Percentiles rank a stretch among this genome's conserved stretches.
These are phyloP conservation scores for Candida takata DNA, from an alignment of 805 yeast genomes.

Conservation along the genomic window DNA sequence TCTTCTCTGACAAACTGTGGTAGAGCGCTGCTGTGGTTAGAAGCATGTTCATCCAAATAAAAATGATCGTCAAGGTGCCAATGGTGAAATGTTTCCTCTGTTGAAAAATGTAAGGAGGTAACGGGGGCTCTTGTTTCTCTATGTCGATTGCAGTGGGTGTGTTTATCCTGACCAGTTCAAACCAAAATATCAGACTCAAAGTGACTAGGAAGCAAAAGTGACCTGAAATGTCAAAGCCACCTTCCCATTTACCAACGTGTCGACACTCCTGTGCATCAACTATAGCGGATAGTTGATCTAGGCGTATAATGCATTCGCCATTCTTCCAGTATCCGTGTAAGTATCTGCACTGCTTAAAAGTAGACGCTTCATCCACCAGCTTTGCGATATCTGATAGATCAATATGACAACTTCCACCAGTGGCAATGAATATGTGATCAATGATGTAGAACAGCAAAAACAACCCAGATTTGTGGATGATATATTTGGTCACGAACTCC, in stretches of 20 bases:
- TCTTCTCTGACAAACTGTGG: conserved; percentile 71
- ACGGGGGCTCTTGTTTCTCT: conserved; percentile 4
- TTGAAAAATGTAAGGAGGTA: no score
- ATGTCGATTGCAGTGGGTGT: conserved; percentile 2
- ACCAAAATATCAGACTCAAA: conserved; percentile 35
- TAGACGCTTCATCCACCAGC: not conserved
- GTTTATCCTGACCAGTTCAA: conserved; percentile 22
- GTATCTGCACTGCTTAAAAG: conserved; percentile 6
- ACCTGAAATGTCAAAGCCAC: conserved; percentile 49
- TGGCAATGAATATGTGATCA: conserved; percentile 9
- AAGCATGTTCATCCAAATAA: conserved; percentile 49
- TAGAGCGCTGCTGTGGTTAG: conserved; percentile 76
- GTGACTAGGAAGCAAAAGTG: conserved; percentile 42
- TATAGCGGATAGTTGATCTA: conserved; percentile 12
- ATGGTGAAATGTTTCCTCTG: no score
- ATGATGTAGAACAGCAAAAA: conserved; percentile 8
- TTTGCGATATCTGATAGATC: not conserved
- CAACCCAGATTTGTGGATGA: conserved; percentile 3
- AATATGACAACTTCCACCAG: conserved; percentile 12
- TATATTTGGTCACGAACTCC: conserved; percentile 5
- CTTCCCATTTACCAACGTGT: conserved; percentile 34
- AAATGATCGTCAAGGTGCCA: conserved; percentile 18
- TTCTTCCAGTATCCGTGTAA: conserved; percentile 19
- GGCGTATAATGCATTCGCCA: conserved; percentile 11
- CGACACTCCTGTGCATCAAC: conserved; percentile 28